Base-by-base conservation (phyloP, 495 filamentous ascomycete genomes). In the Lepidopterella palustris region DNA sequence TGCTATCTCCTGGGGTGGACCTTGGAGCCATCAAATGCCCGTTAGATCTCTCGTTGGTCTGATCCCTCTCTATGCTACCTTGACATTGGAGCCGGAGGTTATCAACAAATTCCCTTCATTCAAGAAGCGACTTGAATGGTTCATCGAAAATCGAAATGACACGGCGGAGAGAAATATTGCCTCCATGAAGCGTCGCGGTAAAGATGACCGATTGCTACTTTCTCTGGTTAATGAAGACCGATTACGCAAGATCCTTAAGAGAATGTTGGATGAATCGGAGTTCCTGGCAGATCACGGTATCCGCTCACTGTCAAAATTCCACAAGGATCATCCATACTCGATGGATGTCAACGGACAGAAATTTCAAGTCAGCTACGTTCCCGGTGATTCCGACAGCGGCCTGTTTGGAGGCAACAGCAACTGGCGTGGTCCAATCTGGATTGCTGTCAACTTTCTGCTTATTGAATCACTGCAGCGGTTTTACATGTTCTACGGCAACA, bases 401-500 rank as follows among this genome's bases (percentile, higher is more conserved):
- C 79, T 97, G 11, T 97, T 97, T 67, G 92, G 92, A 39, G 92
- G 92, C 28, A 97, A 97, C 79, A 95, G 90, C 73, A 97, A 97
- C 74, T 97, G 92, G 92, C 83, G 92, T 64, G 81, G 86, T 1
- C 92, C 93, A 0, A 92, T 96, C 66, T 97, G 92, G 92, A 78
- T 97, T 25, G 93, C 90, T 62, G 90, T 96, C 73, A 97, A 97
- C 67, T 96, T 96, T 77, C 77, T 97, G 47, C 83, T 97, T 13
- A 86, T 97, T 56, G 92, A 97, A 71, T 92, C 90, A 2, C 79
- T 96, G 4, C 86, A 92, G 55, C 83, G 92, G 29, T 97, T 95
- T 77, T 92, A 89, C 76, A 87, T 96, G 76, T 97, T 92, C 80
- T 97, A 96, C 68, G 92, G 92, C 31, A 87, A 89, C 61, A 80